Percentiles rank a stretch among this genome's conserved stretches.
Conservation (phyloP, 768 basidiomycete genomes). For the Leccinum rimulosum region DNA sequence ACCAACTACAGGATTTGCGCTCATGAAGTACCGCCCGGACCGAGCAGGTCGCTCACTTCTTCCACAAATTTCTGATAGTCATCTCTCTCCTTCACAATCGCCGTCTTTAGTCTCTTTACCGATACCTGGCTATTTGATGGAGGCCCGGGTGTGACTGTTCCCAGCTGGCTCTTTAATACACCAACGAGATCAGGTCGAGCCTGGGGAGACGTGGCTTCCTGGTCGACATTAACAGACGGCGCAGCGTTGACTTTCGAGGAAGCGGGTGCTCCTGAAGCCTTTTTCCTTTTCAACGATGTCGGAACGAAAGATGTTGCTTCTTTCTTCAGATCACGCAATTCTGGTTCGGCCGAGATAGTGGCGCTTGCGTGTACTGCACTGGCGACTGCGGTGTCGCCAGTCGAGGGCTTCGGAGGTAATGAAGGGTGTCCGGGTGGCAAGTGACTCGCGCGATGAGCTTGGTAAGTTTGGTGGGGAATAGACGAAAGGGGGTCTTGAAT, state of each 20-base stretch:
- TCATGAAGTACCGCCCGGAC: constrained; percentile 20
- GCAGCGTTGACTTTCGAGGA: constrained; percentile 60
- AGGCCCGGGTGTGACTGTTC: constrained; percentile 32
- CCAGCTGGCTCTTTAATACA: constrained; percentile 59
- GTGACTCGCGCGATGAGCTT: constrained; percentile 59
- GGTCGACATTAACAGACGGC: constrained; percentile 44
- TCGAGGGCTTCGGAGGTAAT: constrained; percentile 41
- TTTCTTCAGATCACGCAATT: constrained; percentile 90
- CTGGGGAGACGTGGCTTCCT: constrained; percentile 27
- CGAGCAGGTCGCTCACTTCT: constrained; percentile 69
- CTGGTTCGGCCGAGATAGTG: constrained; percentile 79
- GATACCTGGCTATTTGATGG: constrained; percentile 14
- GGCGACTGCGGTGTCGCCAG: constrained; percentile 42
- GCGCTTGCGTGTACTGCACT: constrained; percentile 45
- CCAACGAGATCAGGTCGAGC: constrained; percentile 67
- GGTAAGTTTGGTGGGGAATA: constrained; percentile 77
- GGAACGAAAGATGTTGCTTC: constrained; percentile 95
- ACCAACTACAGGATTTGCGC: not conserved
- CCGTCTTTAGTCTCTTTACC: constrained; percentile 21
- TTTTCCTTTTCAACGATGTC: constrained; percentile 74
- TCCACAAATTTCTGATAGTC: constrained; percentile 78
- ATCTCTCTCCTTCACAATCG: constrained; percentile 46
- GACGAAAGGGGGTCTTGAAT: constrained; percentile 76
- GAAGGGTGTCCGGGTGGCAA: constrained; percentile 38
- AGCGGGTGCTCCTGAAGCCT: constrained; percentile 33